A percentile compares a stretch with the other conserved stretches of the same genome.
phyloP scores from a whole-genome alignment of 2,329 filamentous ascomycete genomes.

The Setomelanomma holmii region DNA sequence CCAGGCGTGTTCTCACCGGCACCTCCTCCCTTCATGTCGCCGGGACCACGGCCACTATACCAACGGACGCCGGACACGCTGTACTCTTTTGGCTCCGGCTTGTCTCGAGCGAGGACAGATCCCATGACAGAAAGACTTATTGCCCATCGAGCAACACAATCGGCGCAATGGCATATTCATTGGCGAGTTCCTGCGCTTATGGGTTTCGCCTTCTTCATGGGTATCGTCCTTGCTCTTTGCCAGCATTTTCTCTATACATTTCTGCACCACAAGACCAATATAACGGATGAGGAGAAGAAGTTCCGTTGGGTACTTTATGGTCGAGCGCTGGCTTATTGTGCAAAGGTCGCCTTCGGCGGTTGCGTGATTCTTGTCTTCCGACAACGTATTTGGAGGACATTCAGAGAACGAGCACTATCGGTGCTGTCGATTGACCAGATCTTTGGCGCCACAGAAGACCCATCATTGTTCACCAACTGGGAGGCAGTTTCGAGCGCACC shows the following conservation, averaged over 20 bases:
- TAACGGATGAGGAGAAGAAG: constrained; percentile 37
- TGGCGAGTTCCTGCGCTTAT: constrained; percentile 47
- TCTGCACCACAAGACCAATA: constrained; percentile 32
- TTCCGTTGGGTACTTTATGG: constrained; percentile 43
- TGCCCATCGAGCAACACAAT: constrained; percentile 39
- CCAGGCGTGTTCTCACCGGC: constrained; percentile 25
- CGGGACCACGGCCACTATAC: constrained; percentile 18
- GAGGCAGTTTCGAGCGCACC: constrained; percentile 39
- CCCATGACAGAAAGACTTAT: constrained; percentile 41
- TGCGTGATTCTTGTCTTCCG: constrained; percentile 41
- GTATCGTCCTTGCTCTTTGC: constrained; percentile 36
- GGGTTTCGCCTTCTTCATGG: constrained; percentile 33
- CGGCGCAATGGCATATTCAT: constrained; percentile 40
- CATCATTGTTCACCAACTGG: constrained; percentile 42
- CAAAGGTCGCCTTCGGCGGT: constrained; percentile 44
- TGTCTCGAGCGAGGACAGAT: constrained; percentile 36
- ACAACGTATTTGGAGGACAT: constrained; percentile 47
- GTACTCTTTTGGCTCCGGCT: constrained; percentile 25
- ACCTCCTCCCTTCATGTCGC: constrained; percentile 14
- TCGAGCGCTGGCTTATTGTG: constrained; percentile 44
- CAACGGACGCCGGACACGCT: constrained; percentile 28
- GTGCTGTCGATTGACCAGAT: constrained; percentile 46
- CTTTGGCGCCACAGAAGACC: constrained; percentile 45
- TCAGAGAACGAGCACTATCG: constrained; percentile 39
- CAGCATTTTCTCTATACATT: constrained; percentile 44